Conservation (phyloP, 2,329 filamentous ascomycete species). For the Hymenoscyphus occultus region DNA sequence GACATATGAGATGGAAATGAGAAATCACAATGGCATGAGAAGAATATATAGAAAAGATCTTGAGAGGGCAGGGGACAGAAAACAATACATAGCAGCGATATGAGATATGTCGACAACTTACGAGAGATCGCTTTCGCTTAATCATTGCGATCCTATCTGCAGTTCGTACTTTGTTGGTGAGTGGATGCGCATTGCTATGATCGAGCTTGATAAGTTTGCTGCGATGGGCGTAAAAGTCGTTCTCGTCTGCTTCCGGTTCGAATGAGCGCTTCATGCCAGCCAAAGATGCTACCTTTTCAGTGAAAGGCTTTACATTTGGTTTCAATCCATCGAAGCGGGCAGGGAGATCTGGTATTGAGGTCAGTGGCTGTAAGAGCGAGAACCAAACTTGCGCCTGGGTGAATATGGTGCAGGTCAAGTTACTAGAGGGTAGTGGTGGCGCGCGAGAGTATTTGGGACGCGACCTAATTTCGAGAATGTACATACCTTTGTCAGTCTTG, state of each 20-base stretch:
- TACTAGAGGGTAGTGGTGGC: too few relatives aligned
- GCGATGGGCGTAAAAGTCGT: slow-evolving; percentile 10
- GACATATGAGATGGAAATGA: not conserved
- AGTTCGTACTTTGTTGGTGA: slow-evolving; percentile 1
- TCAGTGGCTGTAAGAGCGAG: not conserved
- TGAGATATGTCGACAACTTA: slow-evolving; percentile 1
- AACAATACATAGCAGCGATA: not conserved
- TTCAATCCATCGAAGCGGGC: slow-evolving; percentile 12
- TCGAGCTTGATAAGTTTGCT: slow-evolving; percentile 15
- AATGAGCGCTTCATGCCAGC: slow-evolving; percentile 1
- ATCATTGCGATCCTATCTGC: slow-evolving; percentile 10
- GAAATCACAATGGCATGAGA: too few relatives aligned
- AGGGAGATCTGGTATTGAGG: not conserved
- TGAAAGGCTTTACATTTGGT: not conserved
- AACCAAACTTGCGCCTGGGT: not conserved
- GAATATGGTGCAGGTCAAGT: too few relatives aligned
- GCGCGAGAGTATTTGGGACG: too few relatives aligned
- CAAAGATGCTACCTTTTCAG: slow-evolving; percentile 1
- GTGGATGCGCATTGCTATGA: slow-evolving; percentile 10
- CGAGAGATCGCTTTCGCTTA: slow-evolving; percentile 5
- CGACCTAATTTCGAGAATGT: not conserved
- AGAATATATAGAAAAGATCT: too few relatives aligned
- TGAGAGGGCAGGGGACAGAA: not conserved
- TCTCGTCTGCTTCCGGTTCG: slow-evolving; percentile 6
- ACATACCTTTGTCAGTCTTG: slow-evolving; percentile 12